Base-by-base conservation (phyloP, 352 stramenopile species). In the Globisporangium spinosum region DNA sequence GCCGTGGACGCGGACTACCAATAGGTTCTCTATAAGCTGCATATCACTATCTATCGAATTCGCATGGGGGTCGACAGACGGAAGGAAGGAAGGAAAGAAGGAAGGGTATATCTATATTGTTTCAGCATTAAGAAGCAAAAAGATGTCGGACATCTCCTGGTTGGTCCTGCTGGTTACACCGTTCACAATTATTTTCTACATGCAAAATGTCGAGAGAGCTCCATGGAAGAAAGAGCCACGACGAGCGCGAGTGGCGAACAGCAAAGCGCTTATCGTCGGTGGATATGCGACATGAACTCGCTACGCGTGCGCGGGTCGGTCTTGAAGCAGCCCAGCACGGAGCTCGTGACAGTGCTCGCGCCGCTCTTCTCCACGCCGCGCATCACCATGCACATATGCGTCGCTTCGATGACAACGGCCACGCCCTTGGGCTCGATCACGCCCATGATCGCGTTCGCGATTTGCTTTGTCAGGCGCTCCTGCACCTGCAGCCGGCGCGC, bases 351-450 rank as follows among this genome's bases (percentile, higher is more conserved):
- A 0, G 98, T 99, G 27, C 83, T 97, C 12, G 97, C 89, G 7
- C 95, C 95, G 34, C 95, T 95, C 77, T 99, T 99, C 76, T 99
- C 93, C 4, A 99, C 98, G 54, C 98, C 98, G 35, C 98, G 89
- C 97, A 99, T 99, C 43, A 98, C 90, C 98, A 99, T 99, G 82
- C 98, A 99, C 92, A 99, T 99, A 84, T 99, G 98, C 40, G 87
- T 97, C 43, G 95, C 94, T 77, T 99, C 98, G 61, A 99, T 94
- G 64, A 99, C 96, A n/a, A 99, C 98, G 3, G 89, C 98, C 20
- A 99, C 98, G 38, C 98, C 98, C 62, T 98, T 86, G 53, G 98
- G 97, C 68, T 98, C 77, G 58, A 99, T 93, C 29, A 95, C 94
- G 65, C 98, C 90, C 83, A 98, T 98, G 62, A 99, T 95, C 12